Evolutionary conservation across 768 basidiomycete genomes (phyloP), one percentile per base, ranked within the genome.

Genomic region (Dictyophora rubrovolvata): DNA sequence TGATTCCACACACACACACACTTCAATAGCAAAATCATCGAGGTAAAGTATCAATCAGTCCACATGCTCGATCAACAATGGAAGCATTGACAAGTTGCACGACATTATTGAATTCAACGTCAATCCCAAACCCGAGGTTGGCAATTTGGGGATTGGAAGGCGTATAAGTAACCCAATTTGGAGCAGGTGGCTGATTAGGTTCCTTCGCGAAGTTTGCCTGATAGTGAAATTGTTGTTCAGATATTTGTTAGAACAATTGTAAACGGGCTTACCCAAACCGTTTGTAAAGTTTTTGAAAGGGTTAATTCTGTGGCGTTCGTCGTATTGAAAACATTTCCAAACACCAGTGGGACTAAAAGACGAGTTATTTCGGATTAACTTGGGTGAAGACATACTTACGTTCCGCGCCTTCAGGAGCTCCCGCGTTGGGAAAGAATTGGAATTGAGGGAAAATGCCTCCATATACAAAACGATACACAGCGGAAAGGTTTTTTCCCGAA

Each of bases 181-280:
- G 57, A 7, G 57, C 57, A n/a, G 57, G 57, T n/a, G 57, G 48
- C 49, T 59, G 48, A 21, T 36, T 51, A n/a, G 57, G 57, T 6
- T 42, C 9, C 49, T 59, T 59, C n/a, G 57, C 57, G 14, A 59
- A 59, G 22, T 58, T 58, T 3, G 49, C 57, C 57, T 59, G 48
- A 17, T 8, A 51, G 11, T 6, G 20, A 52, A 28, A 57, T 5
- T 17, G 36, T 37, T 16, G 48, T 7, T 33, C 3, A 51, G 5
- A n/a, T n/a, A 51, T 58, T 21, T 23, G 20, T 12, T 51, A 18
- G 7, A 59, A 50, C 18, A 5, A 5, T 33, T 48, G 33, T 6
- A 50, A 17, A n/a, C n/a, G 11, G 22, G 14, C 33, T 22, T 36
- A 59, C 57, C 57, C 57, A 59, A 21, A 59, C 23, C 14, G 48